Base-by-base conservation (phyloP, 2,329 filamentous ascomycete species). In the Laburnicola sp. region DNA sequence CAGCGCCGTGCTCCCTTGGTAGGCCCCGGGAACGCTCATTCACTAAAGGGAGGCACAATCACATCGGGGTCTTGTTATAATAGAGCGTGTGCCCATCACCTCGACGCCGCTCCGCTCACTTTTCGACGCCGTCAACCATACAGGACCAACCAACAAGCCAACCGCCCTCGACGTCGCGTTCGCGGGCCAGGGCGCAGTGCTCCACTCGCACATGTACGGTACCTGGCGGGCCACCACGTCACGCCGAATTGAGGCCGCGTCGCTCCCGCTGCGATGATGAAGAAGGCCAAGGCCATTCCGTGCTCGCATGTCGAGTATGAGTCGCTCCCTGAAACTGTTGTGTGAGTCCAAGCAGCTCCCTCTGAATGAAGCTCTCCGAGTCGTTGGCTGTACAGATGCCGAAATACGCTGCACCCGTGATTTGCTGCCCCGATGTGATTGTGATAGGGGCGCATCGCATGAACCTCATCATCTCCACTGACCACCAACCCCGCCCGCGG, bases 281-380 rank as follows among this genome's bases (percentile, higher is more conserved):
- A 52, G 46, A 69, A 57, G 58, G 50, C 51, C 45, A 67, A 52
- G 56, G 53, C 50, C 32, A 45, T 66, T 58, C 58, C 60, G 43
- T 57, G 71, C 46, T 65, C 64, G 50, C 65, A 72, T 57, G 70
- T 72, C 50, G 73, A 77, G 49, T 77, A 71, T 61, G 70, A 73
- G 43, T 62, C 69, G 31, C 65, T 78, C 54, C 76, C 76, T 21
- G 45, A 64, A 57, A 73, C 74, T 50, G 68, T 78, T 44, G 72
- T 75, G 76, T 78, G 70, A n/a, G n/a, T n/a, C n/a, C n/a, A n/a
- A n/a, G n/a, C n/a, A n/a, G n/a, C n/a, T n/a, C n/a, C n/a, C n/a
- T n/a, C n/a, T n/a, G n/a, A n/a, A n/a, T n/a, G n/a, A n/a, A n/a
- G n/a, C n/a, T n/a, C n/a, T n/a, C n/a, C n/a, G n/a, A n/a, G n/a